Percentiles rank a stretch among this genome's conserved stretches.
phyloP scores from a whole-genome alignment of 495 filamentous ascomycete genomes.

The Penicillium arizonense region DNA sequence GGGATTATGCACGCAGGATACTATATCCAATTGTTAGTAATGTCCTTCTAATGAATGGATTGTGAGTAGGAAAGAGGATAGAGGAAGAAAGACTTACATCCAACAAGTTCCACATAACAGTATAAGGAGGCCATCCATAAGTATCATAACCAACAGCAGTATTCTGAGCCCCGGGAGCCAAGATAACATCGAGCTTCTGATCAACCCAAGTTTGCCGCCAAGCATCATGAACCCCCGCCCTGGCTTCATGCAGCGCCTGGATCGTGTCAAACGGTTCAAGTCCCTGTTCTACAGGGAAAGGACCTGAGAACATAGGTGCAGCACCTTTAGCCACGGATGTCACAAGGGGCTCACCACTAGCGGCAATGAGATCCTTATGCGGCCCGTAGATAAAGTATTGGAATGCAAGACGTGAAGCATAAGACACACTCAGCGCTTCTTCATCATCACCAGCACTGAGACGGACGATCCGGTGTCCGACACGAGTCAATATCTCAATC shows the following conservation, averaged over 20 bases:
- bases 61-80: background rate
- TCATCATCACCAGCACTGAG: slow-evolving; percentile 6
- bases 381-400: slow-evolving; percentile 33
- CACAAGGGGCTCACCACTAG: slow-evolving; percentile 29
- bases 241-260: slow-evolving; percentile 18
- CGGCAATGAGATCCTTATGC: slow-evolving; percentile 17
- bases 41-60: too few relatives aligned
- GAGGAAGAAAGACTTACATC: slow-evolving; percentile 38
- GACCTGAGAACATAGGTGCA: slow-evolving; percentile 20
- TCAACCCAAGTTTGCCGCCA: slow-evolving; percentile 28
- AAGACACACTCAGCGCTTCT: slow-evolving; percentile 11
- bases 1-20: slow-evolving; percentile 37
- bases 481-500: slow-evolving; percentile 29
- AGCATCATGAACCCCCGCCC: slow-evolving; percentile 7
- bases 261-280: slow-evolving; percentile 17
- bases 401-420: slow-evolving; percentile 20
- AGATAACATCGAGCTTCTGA: slow-evolving; percentile 41
- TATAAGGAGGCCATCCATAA: slow-evolving; percentile 46
- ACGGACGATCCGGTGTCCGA: slow-evolving; percentile 46
- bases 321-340: slow-evolving; percentile 14
- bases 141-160: slow-evolving; percentile 49
- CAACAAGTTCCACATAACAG: slow-evolving; percentile 48
- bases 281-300: slow-evolving; percentile 26
- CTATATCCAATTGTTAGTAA: slow-evolving; percentile 11
- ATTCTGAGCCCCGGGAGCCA: slow-evolving; percentile 45